Percentiles rank a stretch among this genome's conserved stretches.
Evolutionary conservation across 2,329 filamentous ascomycete genomes (phyloP).

Genomic region (Calonectria pteridis): DNA sequence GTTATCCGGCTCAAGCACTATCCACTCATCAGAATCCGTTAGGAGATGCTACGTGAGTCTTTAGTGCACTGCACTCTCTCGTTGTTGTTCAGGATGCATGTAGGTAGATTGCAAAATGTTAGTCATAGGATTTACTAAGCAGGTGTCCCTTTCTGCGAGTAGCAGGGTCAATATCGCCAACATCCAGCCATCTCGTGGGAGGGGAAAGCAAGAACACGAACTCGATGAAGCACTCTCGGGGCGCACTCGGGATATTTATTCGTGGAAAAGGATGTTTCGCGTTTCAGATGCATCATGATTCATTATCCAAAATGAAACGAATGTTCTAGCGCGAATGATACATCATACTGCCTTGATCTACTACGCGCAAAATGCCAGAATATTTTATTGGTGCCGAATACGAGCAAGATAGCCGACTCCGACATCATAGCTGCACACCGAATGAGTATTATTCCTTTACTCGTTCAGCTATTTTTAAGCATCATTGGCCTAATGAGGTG

Average conservation of each 20-base stretch:
- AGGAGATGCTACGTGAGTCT: too few species aligned
- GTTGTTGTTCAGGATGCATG: too few species aligned
- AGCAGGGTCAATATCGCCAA: not conserved
- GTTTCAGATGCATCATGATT: not conserved
- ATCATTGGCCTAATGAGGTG: not conserved
- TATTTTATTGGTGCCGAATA: not conserved
- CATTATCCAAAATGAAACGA: not conserved
- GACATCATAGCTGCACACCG: not conserved
- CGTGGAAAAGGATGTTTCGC: not conserved
- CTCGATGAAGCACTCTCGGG: not conserved
- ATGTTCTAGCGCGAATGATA: not conserved
- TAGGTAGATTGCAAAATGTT: too few species aligned
- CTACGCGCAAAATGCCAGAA: not conserved
- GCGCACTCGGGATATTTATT: not conserved
- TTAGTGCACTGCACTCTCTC: too few species aligned
- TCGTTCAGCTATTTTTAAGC: not conserved
- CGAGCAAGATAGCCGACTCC: not conserved
- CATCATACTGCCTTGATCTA: not conserved
- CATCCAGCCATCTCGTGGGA: not conserved
- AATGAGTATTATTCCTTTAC: not conserved
- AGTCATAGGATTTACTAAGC: not conserved
- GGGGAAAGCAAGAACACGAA: not conserved
- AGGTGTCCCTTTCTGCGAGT: not conserved
- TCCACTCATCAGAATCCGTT: too few species aligned
- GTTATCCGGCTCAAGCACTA: too few species aligned